Conservation (phyloP, 2,329 filamentous ascomycete species). For the Penicillium paneum region DNA sequence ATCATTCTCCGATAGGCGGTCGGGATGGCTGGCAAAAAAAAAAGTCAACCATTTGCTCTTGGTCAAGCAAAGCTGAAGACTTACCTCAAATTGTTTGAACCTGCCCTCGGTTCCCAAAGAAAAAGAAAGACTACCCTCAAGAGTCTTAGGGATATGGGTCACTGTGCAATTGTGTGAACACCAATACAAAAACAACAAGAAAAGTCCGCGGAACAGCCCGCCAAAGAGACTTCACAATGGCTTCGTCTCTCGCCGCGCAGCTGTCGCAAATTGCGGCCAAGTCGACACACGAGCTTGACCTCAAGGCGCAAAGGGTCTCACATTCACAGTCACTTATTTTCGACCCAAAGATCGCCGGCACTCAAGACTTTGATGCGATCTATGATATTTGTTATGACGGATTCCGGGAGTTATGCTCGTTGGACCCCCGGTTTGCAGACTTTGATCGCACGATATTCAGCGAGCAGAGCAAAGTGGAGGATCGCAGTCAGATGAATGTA, state of each 20-base stretch:
- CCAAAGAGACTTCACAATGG: conserved; percentile 54
- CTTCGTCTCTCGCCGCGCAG: conserved; percentile 86
- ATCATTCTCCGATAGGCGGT: conserved; percentile 19
- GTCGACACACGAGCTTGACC: conserved; percentile 84
- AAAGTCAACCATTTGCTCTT: conserved; percentile 25
- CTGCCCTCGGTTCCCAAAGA: not conserved
- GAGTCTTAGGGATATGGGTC: conserved; percentile 1
- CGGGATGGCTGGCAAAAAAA: conserved; percentile 29
- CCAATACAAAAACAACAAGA: not conserved
- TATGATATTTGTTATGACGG: conserved; percentile 84
- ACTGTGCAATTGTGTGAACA: conserved; percentile 7
- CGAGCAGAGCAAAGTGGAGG: conserved; percentile 85
- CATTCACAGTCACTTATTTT: conserved; percentile 96
- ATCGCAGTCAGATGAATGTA: conserved; percentile 77
- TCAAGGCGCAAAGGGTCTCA: conserved; percentile 86
- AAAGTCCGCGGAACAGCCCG: not conserved
- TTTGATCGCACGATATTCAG: conserved; percentile 83
- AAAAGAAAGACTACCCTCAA: not conserved
- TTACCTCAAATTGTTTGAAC: conserved; percentile 2
- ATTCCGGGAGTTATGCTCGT: conserved; percentile 83
- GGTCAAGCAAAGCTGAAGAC: not conserved
- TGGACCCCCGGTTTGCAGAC: conserved; percentile 73
- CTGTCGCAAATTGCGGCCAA: conserved; percentile 86
- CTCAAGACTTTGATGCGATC: conserved; percentile 85
- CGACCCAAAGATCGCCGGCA: conserved; percentile 76